Evolutionary conservation across 148 eudicot species (phyloP), one percentile per base, ranked within the genome.

Genomic region (Persicaria tinctoria): DNA sequence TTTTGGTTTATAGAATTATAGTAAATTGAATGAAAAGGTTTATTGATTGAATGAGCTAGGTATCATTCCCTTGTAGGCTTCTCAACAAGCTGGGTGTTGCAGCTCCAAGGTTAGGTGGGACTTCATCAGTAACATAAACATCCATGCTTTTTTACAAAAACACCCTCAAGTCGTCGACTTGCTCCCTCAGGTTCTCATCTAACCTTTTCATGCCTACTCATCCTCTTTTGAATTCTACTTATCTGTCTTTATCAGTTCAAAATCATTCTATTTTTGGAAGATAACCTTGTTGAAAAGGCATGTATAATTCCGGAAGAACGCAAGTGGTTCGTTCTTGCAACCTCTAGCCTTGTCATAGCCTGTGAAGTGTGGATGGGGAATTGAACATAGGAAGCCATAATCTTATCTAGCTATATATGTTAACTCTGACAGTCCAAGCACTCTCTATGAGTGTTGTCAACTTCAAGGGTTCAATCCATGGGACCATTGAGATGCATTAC

Each of bases 381-480:
- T 32, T 32, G 38, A 32, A 50, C 53, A 50, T 50, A 50, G 27
- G 23, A 56, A 18, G 17, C 59, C 6, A 55, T 55, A 54, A 5
- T 5, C 8, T 18, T 18, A 57, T 60, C 66, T 60, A 64, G 70
- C 47, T 3, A 64, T 64, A 64, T 64, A 46, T 64, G 38, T 32
- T 32, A 0, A 10, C 10, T 57, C 32, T 57, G 63, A 14, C 63
- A 57, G 18, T 57, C 63, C 18, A 57, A 57, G 8, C 4, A 57
- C 23, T 13, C 64, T 59, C 66, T 8, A 1, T 27, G 4, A 18
- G 70, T 66, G 70, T 41, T 66, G 47, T 66, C 70, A 66, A 66
- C 70, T 41, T 66, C 41, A 64, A 64, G 12, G 70, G 70, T 38
- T 64, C 70, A 64, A 64, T 66, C n/a, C 2, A 38, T 66, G 70